phyloP scores from a whole-genome alignment of 495 filamentous ascomycete species.

The Peziza echinospora region DNA sequence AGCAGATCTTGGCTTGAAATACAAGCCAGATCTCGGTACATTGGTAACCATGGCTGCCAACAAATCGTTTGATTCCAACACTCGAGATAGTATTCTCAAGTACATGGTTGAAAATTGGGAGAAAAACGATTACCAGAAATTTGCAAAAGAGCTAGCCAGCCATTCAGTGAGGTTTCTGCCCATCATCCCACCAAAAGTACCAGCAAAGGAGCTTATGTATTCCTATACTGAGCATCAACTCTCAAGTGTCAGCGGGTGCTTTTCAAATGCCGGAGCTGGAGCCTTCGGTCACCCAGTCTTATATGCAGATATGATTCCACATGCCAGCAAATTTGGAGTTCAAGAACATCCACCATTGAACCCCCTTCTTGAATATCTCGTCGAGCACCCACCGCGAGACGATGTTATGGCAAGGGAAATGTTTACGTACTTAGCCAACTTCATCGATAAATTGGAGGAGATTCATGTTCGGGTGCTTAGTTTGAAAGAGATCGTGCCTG shows the following conservation, averaged over 20 bases:
- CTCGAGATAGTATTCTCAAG: not conserved
- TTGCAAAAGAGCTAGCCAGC: not conserved
- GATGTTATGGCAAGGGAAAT: not conserved
- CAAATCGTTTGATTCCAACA: not conserved
- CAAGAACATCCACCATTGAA: not conserved
- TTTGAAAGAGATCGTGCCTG: not conserved
- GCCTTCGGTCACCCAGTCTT: not conserved
- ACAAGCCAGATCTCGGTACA: not conserved
- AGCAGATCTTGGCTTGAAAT: not conserved
- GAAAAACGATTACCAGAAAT: not conserved
- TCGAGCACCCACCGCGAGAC: not conserved
- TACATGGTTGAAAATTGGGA: not conserved
- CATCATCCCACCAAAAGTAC: not conserved
- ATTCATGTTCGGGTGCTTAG: not conserved
- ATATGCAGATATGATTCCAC: not conserved
- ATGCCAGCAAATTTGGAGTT: not conserved
- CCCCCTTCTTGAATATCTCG: not conserved
- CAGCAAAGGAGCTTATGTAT: too few species aligned
- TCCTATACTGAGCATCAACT: too few species aligned
- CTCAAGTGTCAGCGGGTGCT: not conserved
- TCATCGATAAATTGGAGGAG: not conserved
- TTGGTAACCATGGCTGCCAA: not conserved
- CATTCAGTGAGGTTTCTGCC: not conserved
- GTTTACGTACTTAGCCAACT: not conserved
- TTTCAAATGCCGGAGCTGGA: not conserved